Evolutionary conservation across 306 rosid species (phyloP).

Genomic region (Casuarina glauca): DNA sequence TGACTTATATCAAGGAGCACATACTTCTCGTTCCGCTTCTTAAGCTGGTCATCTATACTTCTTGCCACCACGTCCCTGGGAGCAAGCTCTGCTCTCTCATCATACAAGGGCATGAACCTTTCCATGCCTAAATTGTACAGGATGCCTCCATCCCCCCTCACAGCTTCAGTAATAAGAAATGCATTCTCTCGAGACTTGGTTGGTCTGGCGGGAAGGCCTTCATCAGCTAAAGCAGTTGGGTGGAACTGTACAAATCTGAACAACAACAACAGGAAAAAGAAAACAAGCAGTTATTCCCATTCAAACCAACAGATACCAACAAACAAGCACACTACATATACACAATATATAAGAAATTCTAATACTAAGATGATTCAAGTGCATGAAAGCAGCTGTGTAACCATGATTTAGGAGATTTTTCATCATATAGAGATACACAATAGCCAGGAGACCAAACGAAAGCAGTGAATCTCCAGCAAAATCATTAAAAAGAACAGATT

Average conservation of each 20-base stretch:
- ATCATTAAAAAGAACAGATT: constrained; percentile 1
- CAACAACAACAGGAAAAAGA: constrained; percentile 1
- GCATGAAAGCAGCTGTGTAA: not conserved
- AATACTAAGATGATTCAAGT: not conserved
- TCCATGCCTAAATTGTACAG: constrained; percentile 83
- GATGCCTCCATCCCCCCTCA: constrained; percentile 89
- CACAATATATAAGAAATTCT: not conserved
- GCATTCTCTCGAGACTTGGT: constrained; percentile 64
- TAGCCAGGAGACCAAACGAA: not conserved
- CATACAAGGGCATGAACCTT: constrained; percentile 90
- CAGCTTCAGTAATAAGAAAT: constrained; percentile 88
- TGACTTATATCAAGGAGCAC: constrained; percentile 88
- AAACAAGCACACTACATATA: not conserved
- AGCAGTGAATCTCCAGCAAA: not conserved
- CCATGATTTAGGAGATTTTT: not conserved
- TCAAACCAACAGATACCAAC: not conserved
- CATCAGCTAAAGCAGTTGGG: constrained; percentile 93
- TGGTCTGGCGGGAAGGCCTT: constrained; percentile 77
- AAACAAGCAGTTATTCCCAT: constrained; percentile 9
- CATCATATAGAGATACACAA: not conserved
- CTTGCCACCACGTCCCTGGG: constrained; percentile 97
- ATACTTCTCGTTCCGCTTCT: constrained; percentile 72
- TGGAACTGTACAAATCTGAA: constrained; percentile 94
- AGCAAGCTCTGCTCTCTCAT: constrained; percentile 94
- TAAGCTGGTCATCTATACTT: constrained; percentile 93